Conservation (phyloP, 768 basidiomycete genomes). For the Filobasidium floriforme region DNA sequence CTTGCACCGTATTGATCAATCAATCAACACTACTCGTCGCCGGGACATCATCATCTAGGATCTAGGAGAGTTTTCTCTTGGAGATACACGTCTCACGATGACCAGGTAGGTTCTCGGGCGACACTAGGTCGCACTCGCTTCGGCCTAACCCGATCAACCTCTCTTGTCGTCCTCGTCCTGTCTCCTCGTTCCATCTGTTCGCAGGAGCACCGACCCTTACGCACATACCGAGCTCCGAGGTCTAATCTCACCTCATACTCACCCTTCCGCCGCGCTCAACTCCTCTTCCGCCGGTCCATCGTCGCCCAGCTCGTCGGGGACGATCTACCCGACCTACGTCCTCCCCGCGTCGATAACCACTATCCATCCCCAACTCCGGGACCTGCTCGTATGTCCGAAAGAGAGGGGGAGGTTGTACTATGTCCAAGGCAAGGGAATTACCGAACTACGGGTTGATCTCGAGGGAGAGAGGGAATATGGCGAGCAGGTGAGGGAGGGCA, state of each 20-base stretch:
- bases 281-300: neutral
- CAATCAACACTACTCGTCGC: too few relatives aligned
- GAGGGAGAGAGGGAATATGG: neutral
- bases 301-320: too few relatives aligned
- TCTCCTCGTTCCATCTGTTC: neutral
- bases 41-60: too few relatives aligned
- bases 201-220: neutral
- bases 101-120: too few relatives aligned
- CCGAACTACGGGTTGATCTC: conserved; percentile 45
- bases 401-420: conserved; percentile 62
- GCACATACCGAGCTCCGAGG: neutral
- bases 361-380: conserved; percentile 57
- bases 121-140: too few relatives aligned
- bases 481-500: neutral
- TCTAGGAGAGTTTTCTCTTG: too few relatives aligned
- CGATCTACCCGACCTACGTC: conserved; percentile 19
- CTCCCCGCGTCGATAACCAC: conserved; percentile 36
- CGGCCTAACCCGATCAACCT: too few relatives aligned
- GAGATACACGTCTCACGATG: too few relatives aligned
- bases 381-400: conserved; percentile 67
- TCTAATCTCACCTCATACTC: neutral
- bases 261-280: neutral
- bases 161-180: too few relatives aligned
- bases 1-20: too few relatives aligned
- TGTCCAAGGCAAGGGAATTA: conserved; percentile 52